Conservation (phyloP, 495 filamentous ascomycete species). For the Polyplosphaeria fusca region DNA sequence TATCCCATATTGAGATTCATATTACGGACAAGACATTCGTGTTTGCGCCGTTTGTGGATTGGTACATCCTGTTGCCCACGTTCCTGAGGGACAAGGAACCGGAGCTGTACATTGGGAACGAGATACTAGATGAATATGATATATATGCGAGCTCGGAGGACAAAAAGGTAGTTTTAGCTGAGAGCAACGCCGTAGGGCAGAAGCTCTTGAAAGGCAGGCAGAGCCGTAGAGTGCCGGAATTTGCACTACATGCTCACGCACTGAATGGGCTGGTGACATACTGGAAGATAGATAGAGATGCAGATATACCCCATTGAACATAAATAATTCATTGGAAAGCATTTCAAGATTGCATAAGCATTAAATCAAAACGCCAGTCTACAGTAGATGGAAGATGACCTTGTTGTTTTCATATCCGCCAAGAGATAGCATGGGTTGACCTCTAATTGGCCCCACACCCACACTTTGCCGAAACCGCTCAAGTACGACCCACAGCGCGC, state of each 20-base stretch:
- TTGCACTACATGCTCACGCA: constrained; percentile 11
- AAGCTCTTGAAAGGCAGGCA: neutral
- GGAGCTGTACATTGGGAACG: constrained; percentile 29
- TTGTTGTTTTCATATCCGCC: no score
- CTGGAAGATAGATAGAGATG: neutral
- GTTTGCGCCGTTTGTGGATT: constrained; percentile 30
- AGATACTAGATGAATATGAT: constrained; percentile 17
- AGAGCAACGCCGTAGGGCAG: constrained; percentile 5
- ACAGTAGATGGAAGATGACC: neutral
- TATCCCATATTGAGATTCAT: constrained; percentile 1
- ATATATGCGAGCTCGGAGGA: constrained; percentile 1
- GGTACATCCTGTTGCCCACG: constrained; percentile 17
- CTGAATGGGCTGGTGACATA: constrained; percentile 21
- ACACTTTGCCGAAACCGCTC: no score
- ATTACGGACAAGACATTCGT: constrained; percentile 16
- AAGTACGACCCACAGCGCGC: no score
- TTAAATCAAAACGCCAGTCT: no score
- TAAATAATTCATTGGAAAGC: neutral
- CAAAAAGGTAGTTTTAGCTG: constrained; percentile 1
- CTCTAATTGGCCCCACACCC: no score
- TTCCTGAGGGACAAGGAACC: constrained; percentile 23
- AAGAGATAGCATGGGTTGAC: no score
- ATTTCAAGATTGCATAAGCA: no score
- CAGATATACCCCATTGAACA: neutral
- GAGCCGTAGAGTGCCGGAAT: neutral